Evolutionary conservation across 2,329 filamentous ascomycete genomes (phyloP).

Genomic region (Beauveria brongniartii): DNA sequence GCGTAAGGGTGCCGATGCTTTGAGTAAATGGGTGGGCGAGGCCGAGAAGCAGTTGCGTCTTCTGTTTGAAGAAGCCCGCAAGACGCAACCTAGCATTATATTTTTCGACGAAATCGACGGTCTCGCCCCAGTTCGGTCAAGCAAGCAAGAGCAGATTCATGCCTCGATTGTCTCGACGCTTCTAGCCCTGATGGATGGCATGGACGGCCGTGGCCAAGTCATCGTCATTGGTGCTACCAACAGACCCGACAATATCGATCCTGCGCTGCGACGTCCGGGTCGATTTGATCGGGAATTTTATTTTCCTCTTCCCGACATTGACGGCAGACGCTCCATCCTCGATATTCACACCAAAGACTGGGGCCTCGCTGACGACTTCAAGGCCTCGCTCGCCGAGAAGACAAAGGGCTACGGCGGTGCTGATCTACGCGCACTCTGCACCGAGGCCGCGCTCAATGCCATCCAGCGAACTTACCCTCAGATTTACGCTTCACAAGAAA

Average conservation of each 20-base stretch:
- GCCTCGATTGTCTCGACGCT: conserved; percentile 93
- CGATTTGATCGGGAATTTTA: conserved; percentile 98
- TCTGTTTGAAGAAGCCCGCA: conserved; percentile 90
- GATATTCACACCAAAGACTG: conserved; percentile 94
- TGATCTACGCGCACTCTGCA: conserved; percentile 87
- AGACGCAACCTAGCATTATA: conserved; percentile 96
- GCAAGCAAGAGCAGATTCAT: conserved; percentile 98
- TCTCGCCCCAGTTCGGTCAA: conserved; percentile 87
- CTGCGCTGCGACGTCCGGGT: conserved; percentile 85
- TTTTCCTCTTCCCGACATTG: conserved; percentile 80
- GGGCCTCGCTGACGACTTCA: conserved; percentile 75
- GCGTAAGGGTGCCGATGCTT: conserved; percentile 94
- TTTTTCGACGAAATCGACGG: conserved; percentile 99
- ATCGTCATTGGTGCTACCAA: conserved; percentile 99
- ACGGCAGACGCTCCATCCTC: conserved; percentile 76
- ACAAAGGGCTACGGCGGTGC: conserved; percentile 97
- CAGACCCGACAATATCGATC: conserved; percentile 90
- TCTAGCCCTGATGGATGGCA: conserved; percentile 92
- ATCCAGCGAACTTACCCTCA: conserved; percentile 95
- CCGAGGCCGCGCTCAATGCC: conserved; percentile 89
- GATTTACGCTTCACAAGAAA: conserved; percentile 85
- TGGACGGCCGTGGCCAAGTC: conserved; percentile 96
- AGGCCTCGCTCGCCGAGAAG: conserved; percentile 72
- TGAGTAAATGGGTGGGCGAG: conserved; percentile 99
- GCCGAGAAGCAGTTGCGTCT: conserved; percentile 90